Conservation (phyloP, 805 yeast genomes). For the Monosporozyma aquatica region DNA sequence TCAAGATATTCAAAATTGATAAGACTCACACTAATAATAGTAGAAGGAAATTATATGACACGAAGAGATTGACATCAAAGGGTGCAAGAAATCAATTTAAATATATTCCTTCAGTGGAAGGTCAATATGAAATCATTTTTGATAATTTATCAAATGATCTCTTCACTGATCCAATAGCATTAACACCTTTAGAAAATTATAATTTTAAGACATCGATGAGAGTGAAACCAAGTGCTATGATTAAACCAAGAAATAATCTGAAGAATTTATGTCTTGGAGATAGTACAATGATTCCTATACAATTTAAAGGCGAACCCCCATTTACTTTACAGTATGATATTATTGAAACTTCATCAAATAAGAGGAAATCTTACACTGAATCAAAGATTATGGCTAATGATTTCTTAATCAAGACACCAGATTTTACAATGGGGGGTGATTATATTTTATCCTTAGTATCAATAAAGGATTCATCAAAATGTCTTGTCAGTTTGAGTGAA, state of each 20-base stretch:
- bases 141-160: slow-evolving; percentile 54
- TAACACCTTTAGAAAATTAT: slow-evolving; percentile 34
- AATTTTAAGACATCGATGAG: slow-evolving; percentile 63
- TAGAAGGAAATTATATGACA: slow-evolving; percentile 28
- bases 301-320: slow-evolving; percentile 73
- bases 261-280: slow-evolving; percentile 41
- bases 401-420: slow-evolving; percentile 44
- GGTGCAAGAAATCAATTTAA: slow-evolving; percentile 47
- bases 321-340: slow-evolving; percentile 62
- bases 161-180: slow-evolving; percentile 36
- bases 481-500: slow-evolving; percentile 61
- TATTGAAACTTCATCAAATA: slow-evolving; percentile 44
- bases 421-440: slow-evolving; percentile 59
- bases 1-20: slow-evolving; percentile 48
- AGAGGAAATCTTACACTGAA: slow-evolving; percentile 36
- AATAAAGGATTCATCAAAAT: slow-evolving; percentile 66
- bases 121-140: slow-evolving; percentile 70
- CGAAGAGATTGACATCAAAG: slow-evolving; percentile 31
- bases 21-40: slow-evolving; percentile 10
- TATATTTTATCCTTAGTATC: slow-evolving; percentile 55
- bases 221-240: slow-evolving; percentile 51
- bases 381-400: slow-evolving; percentile 33
- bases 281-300: slow-evolving; percentile 41
- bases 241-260: slow-evolving; percentile 18
- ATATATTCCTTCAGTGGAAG: slow-evolving; percentile 74